Conservation (phyloP, 2,329 filamentous ascomycete species). For the Fusarium ramigenum region DNA sequence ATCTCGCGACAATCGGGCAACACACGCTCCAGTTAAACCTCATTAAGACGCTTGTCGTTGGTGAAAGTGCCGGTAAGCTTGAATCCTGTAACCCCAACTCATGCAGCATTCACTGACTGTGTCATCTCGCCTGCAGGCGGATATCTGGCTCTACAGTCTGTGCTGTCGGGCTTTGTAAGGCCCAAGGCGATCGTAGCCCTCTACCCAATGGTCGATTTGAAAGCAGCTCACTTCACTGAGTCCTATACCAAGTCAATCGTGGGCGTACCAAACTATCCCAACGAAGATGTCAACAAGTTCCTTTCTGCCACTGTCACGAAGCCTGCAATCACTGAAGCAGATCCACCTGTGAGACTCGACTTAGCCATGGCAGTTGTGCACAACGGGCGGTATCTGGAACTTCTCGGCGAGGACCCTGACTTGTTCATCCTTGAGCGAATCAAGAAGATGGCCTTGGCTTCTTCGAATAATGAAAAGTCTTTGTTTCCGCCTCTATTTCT, state of each 20-base stretch:
- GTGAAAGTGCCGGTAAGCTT: background rate
- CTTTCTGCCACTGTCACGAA: background rate
- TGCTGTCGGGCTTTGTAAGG: background rate
- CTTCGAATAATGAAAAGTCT: rapidly evolving
- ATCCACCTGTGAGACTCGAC: background rate
- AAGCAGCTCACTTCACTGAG: background rate
- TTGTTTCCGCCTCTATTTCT: background rate
- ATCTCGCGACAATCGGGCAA: rapidly evolving
- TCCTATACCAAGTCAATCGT: background rate
- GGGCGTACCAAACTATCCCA: background rate
- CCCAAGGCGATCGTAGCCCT: background rate
- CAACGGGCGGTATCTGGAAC: background rate
- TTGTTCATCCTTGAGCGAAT: background rate
- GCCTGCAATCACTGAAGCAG: background rate
- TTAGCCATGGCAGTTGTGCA: background rate
- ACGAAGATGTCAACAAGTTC: background rate
- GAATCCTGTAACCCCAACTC: rapidly evolving
- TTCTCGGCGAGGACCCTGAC: background rate
- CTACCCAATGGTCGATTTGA: background rate
- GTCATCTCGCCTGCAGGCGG: rapidly evolving
- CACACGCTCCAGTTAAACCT: background rate
- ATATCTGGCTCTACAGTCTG: background rate
- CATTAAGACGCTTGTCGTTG: rapidly evolving
- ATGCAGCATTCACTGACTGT: background rate
- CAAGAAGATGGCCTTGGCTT: rapidly evolving